A percentile compares a stretch with the other conserved stretches of the same genome.
Conservation (phyloP, 768 basidiomycete species). For the Hygrocybe coccinea region DNA sequence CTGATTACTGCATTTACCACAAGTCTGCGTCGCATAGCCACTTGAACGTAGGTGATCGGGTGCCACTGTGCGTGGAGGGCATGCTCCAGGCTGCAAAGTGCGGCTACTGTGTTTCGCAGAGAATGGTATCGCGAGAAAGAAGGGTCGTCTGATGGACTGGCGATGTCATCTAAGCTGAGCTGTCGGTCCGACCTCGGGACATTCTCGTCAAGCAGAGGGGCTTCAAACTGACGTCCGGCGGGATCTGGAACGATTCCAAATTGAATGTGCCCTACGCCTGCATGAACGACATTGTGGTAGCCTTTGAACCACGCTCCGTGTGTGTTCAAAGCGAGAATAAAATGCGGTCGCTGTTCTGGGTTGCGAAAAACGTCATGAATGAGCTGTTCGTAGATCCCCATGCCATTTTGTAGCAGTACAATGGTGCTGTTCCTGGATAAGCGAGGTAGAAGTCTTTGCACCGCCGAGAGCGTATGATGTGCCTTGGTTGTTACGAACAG, state of each 20-base stretch:
- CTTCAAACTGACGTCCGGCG: constrained; percentile 59
- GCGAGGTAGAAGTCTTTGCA: constrained; percentile 57
- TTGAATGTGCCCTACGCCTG: constrained; percentile 64
- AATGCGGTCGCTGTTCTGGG: constrained; percentile 68
- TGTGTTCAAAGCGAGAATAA: constrained; percentile 77
- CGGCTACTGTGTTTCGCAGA: constrained; percentile 64
- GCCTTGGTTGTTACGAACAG: constrained; percentile 84
- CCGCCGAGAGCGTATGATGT: constrained; percentile 51
- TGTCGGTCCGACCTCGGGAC: constrained; percentile 34
- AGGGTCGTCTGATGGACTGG: constrained; percentile 33
- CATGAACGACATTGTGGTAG: constrained; percentile 56
- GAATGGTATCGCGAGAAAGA: constrained; percentile 46
- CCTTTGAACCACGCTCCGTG: constrained; percentile 68
- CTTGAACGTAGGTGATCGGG: constrained; percentile 61
- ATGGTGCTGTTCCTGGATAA: constrained; percentile 69
- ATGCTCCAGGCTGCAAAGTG: constrained; percentile 47
- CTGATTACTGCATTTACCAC: constrained; percentile 81
- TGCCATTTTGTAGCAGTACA: constrained; percentile 91
- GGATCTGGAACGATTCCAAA: constrained; percentile 44
- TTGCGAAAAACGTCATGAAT: constrained; percentile 66
- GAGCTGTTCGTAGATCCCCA: constrained; percentile 85
- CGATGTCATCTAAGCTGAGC: constrained; percentile 53
- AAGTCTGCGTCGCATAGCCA: constrained; percentile 71
- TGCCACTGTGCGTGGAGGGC: constrained; percentile 59
- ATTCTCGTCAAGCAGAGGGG: constrained; percentile 36